These are phyloP conservation scores for Hypholoma sublateritium DNA, from an alignment of 768 basidiomycete genomes.

Conservation along the genomic window DNA sequence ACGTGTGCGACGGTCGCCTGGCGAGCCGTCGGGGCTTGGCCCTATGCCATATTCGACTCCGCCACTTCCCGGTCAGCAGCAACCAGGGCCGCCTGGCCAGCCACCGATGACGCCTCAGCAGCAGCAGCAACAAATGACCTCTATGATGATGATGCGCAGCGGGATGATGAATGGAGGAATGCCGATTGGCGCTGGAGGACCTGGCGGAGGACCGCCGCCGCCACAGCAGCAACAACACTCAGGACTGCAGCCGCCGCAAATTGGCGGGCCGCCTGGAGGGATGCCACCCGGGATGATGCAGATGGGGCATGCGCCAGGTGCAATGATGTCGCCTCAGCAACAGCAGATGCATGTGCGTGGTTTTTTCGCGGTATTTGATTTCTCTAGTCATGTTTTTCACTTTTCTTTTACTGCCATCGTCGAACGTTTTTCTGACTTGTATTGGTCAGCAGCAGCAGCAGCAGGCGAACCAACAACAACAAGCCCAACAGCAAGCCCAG, in stretches of 20 bases:
- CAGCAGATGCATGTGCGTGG: slow-evolving; percentile 12
- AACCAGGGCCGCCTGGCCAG: slow-evolving; percentile 15
- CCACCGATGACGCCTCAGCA: neutral
- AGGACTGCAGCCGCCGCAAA: slow-evolving; percentile 1
- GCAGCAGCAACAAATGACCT: neutral
- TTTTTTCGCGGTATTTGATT: neutral
- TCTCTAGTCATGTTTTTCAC: neutral
- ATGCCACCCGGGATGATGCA: slow-evolving; percentile 5
- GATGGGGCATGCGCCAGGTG: neutral
- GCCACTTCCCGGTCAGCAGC: slow-evolving; percentile 11
- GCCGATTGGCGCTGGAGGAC: neutral
- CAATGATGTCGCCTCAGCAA: slow-evolving; percentile 8
- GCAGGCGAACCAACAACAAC: neutral
- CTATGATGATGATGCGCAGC: neutral
- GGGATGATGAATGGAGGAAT: neutral
- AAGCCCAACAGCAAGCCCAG: slow-evolving; percentile 6
- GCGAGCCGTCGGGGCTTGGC: slow-evolving; percentile 36
- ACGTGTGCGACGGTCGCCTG: slow-evolving; percentile 50
- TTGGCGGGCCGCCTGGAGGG: slow-evolving; percentile 5
- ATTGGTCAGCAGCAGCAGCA: too few species aligned
- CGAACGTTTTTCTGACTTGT: too few species aligned
- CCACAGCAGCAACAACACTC: slow-evolving; percentile 3
- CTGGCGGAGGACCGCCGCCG: neutral
- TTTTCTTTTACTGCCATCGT: neutral
- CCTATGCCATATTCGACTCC: slow-evolving; percentile 1